These are phyloP conservation scores for Agaricales sp. DNA, from an alignment of 1,284 basidiomycete species.

Conservation along the genomic window DNA sequence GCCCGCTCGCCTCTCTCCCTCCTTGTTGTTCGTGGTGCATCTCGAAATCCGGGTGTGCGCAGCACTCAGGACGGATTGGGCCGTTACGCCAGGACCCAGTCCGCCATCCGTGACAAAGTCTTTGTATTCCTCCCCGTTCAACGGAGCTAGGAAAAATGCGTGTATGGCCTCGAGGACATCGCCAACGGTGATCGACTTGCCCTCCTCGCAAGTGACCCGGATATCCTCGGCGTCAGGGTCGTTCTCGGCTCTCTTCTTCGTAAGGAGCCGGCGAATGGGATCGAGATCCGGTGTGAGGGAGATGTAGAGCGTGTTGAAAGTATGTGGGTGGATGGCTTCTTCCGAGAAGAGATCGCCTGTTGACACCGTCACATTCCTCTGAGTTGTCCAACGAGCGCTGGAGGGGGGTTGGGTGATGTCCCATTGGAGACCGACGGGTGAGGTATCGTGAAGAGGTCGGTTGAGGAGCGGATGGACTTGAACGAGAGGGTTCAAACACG, in stretches of 20 bases:
- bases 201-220: not conserved
- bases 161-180: not conserved
- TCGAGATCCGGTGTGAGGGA: not conserved
- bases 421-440: too few species aligned
- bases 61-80: not conserved
- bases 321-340: not conserved
- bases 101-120: not conserved
- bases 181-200: not conserved
- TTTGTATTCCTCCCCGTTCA: not conserved
- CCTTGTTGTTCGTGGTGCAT: not conserved
- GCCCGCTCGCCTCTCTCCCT: not conserved
- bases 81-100: not conserved
- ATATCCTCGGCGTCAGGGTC: not conserved
- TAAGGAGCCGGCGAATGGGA: not conserved
- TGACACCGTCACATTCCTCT: not conserved
- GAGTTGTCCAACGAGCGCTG: not conserved
- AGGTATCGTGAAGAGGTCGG: too few species aligned
- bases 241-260: too few species aligned
- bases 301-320: not conserved
- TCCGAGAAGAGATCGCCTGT: not conserved
- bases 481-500: too few species aligned
- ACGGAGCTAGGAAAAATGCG: not conserved
- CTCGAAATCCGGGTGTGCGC: not conserved
- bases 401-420: not conserved
- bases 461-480: too few species aligned